Conservation (phyloP, 768 basidiomycete genomes). For the Termitomyces bulborhizus region DNA sequence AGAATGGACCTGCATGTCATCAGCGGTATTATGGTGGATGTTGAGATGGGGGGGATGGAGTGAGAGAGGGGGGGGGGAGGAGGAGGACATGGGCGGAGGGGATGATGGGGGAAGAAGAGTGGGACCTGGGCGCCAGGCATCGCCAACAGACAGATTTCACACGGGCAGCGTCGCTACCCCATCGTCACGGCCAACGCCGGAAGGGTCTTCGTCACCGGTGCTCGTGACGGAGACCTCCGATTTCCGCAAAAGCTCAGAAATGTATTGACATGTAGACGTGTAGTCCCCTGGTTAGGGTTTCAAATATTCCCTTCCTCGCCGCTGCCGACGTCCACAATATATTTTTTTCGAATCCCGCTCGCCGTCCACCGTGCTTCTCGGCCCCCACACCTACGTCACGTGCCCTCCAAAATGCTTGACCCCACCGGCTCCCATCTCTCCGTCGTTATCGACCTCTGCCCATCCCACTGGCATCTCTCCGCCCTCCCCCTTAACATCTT, state of each 20-base stretch:
- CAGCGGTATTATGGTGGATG: slow-evolving; percentile 53
- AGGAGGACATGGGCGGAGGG: slow-evolving; percentile 16
- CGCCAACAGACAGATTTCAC: slow-evolving; percentile 51
- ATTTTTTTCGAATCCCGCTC: slow-evolving; percentile 9
- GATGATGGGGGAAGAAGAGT: slow-evolving; percentile 33
- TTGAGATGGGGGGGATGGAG: slow-evolving; percentile 36
- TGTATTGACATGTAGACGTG: slow-evolving; percentile 9
- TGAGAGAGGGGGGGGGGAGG: slow-evolving; percentile 19
- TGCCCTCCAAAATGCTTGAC: neutral
- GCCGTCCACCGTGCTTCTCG: neutral
- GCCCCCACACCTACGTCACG: slow-evolving; percentile 2
- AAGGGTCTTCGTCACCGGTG: slow-evolving; percentile 50
- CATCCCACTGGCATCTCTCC: slow-evolving; percentile 79
- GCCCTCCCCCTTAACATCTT: slow-evolving; percentile 66
- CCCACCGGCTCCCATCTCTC: slow-evolving; percentile 54
- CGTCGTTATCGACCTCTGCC: slow-evolving; percentile 81
- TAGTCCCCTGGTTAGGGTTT: slow-evolving; percentile 1
- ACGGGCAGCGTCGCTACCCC: slow-evolving; percentile 50
- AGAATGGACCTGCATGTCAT: no score
- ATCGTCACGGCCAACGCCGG: slow-evolving; percentile 57
- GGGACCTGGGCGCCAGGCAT: slow-evolving; percentile 45
- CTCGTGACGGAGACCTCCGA: slow-evolving; percentile 49
- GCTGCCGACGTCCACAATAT: slow-evolving; percentile 6
- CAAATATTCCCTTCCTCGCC: slow-evolving; percentile 2
- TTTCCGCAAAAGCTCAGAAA: slow-evolving; percentile 18